Percentiles rank a stretch among this genome's conserved stretches.
Conservation (phyloP, 1,284 basidiomycete genomes). For the Trametes polyzona region DNA sequence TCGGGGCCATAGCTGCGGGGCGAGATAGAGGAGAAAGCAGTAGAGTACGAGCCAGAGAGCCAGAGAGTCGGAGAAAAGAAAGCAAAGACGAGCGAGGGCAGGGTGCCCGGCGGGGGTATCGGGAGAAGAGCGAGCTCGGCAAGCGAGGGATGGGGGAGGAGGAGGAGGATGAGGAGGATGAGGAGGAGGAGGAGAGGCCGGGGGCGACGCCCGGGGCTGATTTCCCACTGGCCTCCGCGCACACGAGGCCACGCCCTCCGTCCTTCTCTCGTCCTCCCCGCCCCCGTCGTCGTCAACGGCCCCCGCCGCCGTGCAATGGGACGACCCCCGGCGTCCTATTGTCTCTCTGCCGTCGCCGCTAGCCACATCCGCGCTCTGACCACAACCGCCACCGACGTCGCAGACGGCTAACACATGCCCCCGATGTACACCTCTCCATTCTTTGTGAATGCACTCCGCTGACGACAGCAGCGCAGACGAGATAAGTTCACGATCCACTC, state of each 20-base stretch:
- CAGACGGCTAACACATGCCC: constrained; percentile 21
- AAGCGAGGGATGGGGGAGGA: background rate
- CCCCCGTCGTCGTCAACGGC: background rate
- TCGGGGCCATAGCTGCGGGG: constrained; percentile 26
- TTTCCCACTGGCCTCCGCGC: constrained; percentile 2
- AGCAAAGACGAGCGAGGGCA: background rate
- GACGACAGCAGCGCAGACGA: constrained; percentile 25
- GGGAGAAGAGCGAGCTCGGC: background rate
- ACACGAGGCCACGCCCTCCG: constrained; percentile 12
- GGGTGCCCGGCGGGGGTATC: background rate
- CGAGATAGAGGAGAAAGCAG: constrained; percentile 14
- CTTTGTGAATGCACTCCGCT: background rate
- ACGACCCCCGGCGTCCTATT: background rate
- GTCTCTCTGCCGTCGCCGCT: background rate
- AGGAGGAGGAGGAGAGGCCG: no score
- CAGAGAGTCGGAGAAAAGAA: background rate
- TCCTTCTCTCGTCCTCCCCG: background rate
- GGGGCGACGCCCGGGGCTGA: background rate
- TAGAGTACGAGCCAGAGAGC: constrained; percentile 7
- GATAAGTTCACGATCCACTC: constrained; percentile 41
- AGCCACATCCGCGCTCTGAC: background rate
- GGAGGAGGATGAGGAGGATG: background rate
- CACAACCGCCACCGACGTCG: background rate
- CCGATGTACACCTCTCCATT: constrained; percentile 22
- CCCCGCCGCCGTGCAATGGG: background rate